Percentiles rank a stretch among this genome's conserved stretches.
phyloP scores from a whole-genome alignment of 768 basidiomycete genomes.

The Xerocomellus dryophilus region DNA sequence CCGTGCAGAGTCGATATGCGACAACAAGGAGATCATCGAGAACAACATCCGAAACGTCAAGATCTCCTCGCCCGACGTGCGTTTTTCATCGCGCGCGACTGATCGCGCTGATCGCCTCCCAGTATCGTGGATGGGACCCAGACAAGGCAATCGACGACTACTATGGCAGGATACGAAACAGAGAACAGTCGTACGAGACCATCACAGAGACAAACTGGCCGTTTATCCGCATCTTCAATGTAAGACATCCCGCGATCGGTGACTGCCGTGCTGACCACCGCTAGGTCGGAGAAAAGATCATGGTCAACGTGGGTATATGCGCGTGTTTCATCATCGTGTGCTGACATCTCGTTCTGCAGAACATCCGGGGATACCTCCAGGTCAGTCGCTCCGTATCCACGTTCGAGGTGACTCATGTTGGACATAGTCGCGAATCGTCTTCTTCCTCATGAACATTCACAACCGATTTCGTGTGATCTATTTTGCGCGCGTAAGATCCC shows the following conservation, averaged over 20 bases:
- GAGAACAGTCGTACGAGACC: slow-evolving; percentile 86
- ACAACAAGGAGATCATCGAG: slow-evolving; percentile 89
- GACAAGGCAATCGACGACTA: slow-evolving; percentile 92
- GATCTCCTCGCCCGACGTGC: slow-evolving; percentile 94
- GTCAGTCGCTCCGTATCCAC: slow-evolving; percentile 35
- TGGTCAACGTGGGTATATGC: slow-evolving; percentile 70
- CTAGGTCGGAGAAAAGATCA: slow-evolving; percentile 92
- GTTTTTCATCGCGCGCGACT: slow-evolving; percentile 28
- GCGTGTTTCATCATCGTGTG: neutral
- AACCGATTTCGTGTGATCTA: slow-evolving; percentile 91
- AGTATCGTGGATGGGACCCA: slow-evolving; percentile 94
- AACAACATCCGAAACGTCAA: slow-evolving; percentile 95
- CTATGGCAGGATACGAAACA: slow-evolving; percentile 80
- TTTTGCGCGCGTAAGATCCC: slow-evolving; percentile 77
- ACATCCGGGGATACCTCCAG: slow-evolving; percentile 87
- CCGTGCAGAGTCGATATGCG: slow-evolving; percentile 78
- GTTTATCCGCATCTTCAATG: slow-evolving; percentile 92
- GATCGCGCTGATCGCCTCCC: neutral
- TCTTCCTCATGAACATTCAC: slow-evolving; percentile 99
- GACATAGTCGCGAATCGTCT: slow-evolving; percentile 84
- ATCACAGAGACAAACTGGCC: slow-evolving; percentile 91
- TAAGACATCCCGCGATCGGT: slow-evolving; percentile 28
- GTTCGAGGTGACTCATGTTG: neutral
- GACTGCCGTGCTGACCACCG: slow-evolving; percentile 7
- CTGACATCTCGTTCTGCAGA: slow-evolving; percentile 38